Evolutionary conservation across 2,329 filamentous ascomycete genomes (phyloP).

Genomic region (Gaeumannomyces tritici): DNA sequence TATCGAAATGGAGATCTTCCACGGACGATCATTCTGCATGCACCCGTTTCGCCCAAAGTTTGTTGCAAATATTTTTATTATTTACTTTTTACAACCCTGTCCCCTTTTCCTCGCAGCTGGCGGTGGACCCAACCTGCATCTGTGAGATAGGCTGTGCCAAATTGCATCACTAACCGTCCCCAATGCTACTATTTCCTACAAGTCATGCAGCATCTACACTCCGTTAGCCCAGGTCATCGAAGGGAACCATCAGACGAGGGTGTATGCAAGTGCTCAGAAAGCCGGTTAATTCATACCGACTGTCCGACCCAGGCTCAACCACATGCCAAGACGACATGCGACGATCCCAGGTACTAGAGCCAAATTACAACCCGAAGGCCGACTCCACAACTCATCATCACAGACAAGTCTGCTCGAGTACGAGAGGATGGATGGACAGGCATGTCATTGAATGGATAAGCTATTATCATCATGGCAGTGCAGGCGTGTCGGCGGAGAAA

Average conservation of each 20-base stretch:
- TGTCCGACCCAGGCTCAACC: constrained; percentile 19
- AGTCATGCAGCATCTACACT: neutral
- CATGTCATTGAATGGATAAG: constrained; percentile 71
- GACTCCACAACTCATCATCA: constrained; percentile 73
- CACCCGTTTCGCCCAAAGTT: too few relatives aligned
- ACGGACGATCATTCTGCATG: too few relatives aligned
- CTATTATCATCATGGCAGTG: constrained; percentile 47
- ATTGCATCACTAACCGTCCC: too few relatives aligned
- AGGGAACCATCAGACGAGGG: neutral
- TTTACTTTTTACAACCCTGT: too few relatives aligned
- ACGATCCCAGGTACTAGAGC: constrained; percentile 44
- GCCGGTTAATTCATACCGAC: constrained; percentile 27
- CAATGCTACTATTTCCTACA: too few relatives aligned
- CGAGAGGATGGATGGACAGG: constrained; percentile 62
- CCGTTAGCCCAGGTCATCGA: neutral
- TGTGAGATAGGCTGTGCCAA: too few relatives aligned
- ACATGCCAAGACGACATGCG: constrained; percentile 47
- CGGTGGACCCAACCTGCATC: too few relatives aligned
- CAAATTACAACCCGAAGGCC: constrained; percentile 40
- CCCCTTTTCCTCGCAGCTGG: too few relatives aligned
- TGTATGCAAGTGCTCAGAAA: constrained; percentile 18
- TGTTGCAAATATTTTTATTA: too few relatives aligned
- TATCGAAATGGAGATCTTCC: too few relatives aligned
- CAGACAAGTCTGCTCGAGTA: constrained; percentile 49
- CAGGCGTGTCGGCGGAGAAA: neutral